A percentile compares a stretch with the other conserved stretches of the same genome.
These are phyloP conservation scores for Colletotrichum magnum DNA, from an alignment of 2,329 filamentous ascomycete species.

Conservation along the genomic window DNA sequence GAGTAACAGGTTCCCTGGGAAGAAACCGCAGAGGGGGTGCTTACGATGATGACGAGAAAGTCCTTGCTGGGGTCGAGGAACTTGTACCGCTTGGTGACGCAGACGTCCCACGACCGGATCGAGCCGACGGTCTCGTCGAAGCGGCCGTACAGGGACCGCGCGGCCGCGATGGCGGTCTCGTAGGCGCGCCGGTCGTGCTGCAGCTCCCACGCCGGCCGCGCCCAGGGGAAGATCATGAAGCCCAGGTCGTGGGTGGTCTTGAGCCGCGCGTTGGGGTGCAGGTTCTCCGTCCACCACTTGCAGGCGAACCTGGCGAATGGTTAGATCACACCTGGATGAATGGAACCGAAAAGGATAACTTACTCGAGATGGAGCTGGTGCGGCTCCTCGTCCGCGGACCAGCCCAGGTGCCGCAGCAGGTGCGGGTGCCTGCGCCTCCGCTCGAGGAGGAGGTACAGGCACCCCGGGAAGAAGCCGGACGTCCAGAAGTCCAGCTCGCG, in stretches of 20 bases:
- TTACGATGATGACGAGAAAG: slow-evolving; percentile 58
- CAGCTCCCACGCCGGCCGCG: slow-evolving; percentile 55
- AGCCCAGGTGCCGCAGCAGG: slow-evolving; percentile 9
- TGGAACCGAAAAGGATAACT: slow-evolving; percentile 21
- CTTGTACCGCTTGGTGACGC: slow-evolving; percentile 54
- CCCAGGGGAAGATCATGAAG: slow-evolving; percentile 59
- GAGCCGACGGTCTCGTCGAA: slow-evolving; percentile 52
- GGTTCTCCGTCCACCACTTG: slow-evolving; percentile 57
- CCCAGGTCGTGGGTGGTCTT: slow-evolving; percentile 58
- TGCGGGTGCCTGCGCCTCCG: slow-evolving; percentile 47
- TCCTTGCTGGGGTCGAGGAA: slow-evolving; percentile 53
- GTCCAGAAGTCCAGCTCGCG: slow-evolving; percentile 61
- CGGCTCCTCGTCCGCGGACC: slow-evolving; percentile 29
- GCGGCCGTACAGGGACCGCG: slow-evolving; percentile 53
- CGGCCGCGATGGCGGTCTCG: slow-evolving; percentile 50
- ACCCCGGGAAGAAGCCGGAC: slow-evolving; percentile 63
- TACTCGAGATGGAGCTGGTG: slow-evolving; percentile 47
- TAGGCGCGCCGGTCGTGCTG: slow-evolving; percentile 53
- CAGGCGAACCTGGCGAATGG: slow-evolving; percentile 46
- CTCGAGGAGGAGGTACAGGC: slow-evolving; percentile 57
- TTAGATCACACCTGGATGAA: background rate
- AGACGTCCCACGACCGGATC: slow-evolving; percentile 60
- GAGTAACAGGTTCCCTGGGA: background rate
- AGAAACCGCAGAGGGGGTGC: slow-evolving; percentile 19
- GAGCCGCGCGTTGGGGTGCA: slow-evolving; percentile 52